A percentile compares a stretch with the other conserved stretches of the same genome.
Evolutionary conservation across 805 yeast species (phyloP).

Genomic region (Sugiyamaella qingdaonensis): DNA sequence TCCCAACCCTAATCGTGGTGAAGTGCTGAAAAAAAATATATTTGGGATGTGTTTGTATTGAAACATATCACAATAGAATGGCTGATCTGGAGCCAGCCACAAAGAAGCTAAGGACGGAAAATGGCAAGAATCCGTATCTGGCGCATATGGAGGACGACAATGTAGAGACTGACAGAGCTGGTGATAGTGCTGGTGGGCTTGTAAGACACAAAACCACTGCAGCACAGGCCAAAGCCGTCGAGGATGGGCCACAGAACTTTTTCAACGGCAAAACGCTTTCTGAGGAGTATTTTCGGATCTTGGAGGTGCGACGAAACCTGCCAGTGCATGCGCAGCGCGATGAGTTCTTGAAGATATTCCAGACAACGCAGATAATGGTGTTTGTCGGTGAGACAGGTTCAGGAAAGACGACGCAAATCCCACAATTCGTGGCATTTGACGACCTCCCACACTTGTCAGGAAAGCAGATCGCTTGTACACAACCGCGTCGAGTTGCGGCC

Average conservation of each 20-base stretch:
- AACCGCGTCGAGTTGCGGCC: constrained; percentile 97
- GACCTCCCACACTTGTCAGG: constrained; percentile 86
- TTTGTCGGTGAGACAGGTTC: constrained; percentile 98
- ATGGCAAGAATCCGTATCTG: constrained; percentile 28
- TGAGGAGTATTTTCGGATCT: constrained; percentile 68
- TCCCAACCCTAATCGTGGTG: constrained; percentile 4
- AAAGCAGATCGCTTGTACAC: constrained; percentile 88
- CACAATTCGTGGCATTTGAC: constrained; percentile 89
- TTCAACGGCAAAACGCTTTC: constrained; percentile 68
- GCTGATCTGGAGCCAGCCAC: constrained; percentile 13
- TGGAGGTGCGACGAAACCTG: constrained; percentile 73
- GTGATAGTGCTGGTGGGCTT: neutral
- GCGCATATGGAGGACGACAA: constrained; percentile 25
- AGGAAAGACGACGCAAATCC: constrained; percentile 96
- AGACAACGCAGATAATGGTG: constrained; percentile 88
- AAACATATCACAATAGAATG: constrained; percentile 6
- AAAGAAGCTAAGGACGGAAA: constrained; percentile 15
- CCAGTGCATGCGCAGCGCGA: constrained; percentile 94
- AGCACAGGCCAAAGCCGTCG: constrained; percentile 32
- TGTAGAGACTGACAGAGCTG: constrained; percentile 2
- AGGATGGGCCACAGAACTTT: constrained; percentile 58
- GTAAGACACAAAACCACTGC: constrained; percentile 33
- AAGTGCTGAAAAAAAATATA: neutral
- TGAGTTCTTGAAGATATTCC: constrained; percentile 81
- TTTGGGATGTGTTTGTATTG: neutral